phyloP scores from a whole-genome alignment of 2,329 filamentous ascomycete genomes.

The Fusarium pseudonygamai region DNA sequence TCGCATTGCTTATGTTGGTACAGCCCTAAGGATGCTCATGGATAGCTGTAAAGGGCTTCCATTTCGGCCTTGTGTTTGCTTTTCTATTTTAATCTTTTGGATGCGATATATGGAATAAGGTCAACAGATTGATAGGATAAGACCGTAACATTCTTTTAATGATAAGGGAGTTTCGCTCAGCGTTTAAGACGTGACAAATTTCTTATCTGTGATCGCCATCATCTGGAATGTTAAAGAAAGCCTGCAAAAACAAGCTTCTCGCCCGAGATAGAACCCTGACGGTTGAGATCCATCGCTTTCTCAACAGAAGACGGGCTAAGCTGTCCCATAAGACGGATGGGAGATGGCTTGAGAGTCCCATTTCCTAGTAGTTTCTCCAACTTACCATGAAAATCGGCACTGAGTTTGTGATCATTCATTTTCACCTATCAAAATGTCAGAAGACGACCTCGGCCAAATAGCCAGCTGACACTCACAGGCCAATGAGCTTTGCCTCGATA shows the following conservation, averaged over 20 bases:
- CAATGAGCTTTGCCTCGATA: constrained; percentile 48
- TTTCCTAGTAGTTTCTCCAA: background rate
- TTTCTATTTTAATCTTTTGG: too few species aligned
- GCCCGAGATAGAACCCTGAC: constrained; percentile 12
- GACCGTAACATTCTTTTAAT: too few species aligned
- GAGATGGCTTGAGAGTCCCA: background rate
- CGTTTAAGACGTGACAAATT: too few species aligned
- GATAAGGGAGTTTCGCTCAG: too few species aligned
- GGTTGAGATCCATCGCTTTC: constrained; percentile 25
- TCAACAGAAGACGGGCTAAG: background rate
- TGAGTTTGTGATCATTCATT: constrained; percentile 21
- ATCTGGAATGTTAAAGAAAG: too few species aligned
- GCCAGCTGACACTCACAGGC: constrained; percentile 46
- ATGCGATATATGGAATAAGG: too few species aligned
- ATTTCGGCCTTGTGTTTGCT: too few species aligned
- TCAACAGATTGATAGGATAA: too few species aligned
- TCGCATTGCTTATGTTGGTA: too few species aligned
- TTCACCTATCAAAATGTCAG: constrained; percentile 1
- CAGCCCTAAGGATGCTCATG: too few species aligned
- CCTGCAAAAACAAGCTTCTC: constrained; percentile 27
- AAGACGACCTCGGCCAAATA: rapidly evolving
- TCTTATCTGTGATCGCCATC: too few species aligned
- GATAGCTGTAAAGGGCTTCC: too few species aligned
- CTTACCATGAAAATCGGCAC: background rate
- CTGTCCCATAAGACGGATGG: background rate